Percentiles rank a stretch among this genome's conserved stretches.
phyloP scores from a whole-genome alignment of 2,329 filamentous ascomycete genomes.

The Amesomyces nigricolor region DNA sequence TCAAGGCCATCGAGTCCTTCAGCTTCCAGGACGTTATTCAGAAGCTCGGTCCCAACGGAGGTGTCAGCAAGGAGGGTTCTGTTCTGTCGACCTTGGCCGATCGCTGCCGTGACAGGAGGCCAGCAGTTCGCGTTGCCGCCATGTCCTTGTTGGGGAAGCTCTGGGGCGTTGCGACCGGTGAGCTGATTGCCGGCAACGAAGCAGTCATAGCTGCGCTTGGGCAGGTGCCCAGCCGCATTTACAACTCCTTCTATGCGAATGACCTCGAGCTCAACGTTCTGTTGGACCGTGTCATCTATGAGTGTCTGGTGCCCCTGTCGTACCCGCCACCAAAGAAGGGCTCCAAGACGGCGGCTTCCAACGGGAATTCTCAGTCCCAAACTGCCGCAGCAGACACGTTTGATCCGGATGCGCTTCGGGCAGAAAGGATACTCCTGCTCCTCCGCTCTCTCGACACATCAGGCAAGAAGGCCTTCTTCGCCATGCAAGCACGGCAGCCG shows the following conservation, averaged over 20 bases:
- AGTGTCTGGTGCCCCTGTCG: conserved; percentile 80
- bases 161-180: conserved; percentile 89
- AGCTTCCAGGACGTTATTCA: conserved; percentile 73
- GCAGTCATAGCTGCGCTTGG: conserved; percentile 67
- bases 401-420: conserved; percentile 71
- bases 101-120: conserved; percentile 79
- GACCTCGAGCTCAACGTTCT: conserved; percentile 79
- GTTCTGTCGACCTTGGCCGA: conserved; percentile 79
- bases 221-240: conserved; percentile 75
- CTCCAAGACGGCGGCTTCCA: conserved; percentile 57
- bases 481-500: conserved; percentile 72
- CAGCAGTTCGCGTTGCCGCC: conserved; percentile 74
- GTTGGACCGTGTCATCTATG: conserved; percentile 78
- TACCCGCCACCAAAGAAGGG: conserved; percentile 67
- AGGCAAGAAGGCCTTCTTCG: conserved; percentile 83
- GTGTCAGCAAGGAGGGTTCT: conserved; percentile 69
- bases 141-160: conserved; percentile 80
- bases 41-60: conserved; percentile 72
- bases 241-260: conserved; percentile 86
- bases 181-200: conserved; percentile 79
- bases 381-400: conserved; percentile 40
- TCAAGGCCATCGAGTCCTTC: conserved; percentile 77
- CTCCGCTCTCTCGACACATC: conserved; percentile 70
- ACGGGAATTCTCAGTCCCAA: conserved; percentile 50
- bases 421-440: conserved; percentile 77